Conservation (phyloP, 176 grass and related monocot species). For the Thalia dealbata region DNA sequence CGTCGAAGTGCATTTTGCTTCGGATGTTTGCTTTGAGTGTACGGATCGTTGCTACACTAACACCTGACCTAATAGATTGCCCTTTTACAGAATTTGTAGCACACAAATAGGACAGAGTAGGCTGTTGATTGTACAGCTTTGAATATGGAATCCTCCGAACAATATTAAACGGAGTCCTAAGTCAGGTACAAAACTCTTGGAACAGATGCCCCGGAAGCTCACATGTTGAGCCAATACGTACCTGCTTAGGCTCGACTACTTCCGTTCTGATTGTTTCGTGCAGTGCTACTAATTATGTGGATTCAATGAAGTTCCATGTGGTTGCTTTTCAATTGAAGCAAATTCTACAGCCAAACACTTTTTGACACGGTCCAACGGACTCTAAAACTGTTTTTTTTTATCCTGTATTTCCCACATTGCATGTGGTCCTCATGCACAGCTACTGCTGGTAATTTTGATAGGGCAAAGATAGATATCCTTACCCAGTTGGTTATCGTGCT, state of each 20-base stretch:
- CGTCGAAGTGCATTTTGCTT: neutral
- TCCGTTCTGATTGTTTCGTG: neutral
- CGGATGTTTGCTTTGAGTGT: neutral
- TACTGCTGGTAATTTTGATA: conserved; percentile 26
- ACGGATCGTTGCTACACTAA: neutral
- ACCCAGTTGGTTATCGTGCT: conserved; percentile 63
- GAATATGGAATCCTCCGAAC: neutral
- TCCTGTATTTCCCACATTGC: neutral
- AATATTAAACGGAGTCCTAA: neutral
- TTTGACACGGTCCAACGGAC: neutral
- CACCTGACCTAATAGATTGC: neutral
- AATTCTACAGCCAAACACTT: neutral
- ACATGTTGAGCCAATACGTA: neutral
- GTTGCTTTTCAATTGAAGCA: neutral
- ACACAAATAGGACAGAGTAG: neutral
- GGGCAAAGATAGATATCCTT: conserved; percentile 80
- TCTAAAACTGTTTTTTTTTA: neutral
- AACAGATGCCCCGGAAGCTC: neutral
- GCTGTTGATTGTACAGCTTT: neutral
- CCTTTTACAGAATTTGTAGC: neutral
- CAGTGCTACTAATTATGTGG: neutral
- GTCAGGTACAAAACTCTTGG: neutral
- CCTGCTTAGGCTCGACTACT: neutral
- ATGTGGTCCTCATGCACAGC: neutral
- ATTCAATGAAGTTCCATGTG: neutral